Base-by-base conservation (phyloP, 306 rosid genomes). In the Citrullus mucosospermus region DNA sequence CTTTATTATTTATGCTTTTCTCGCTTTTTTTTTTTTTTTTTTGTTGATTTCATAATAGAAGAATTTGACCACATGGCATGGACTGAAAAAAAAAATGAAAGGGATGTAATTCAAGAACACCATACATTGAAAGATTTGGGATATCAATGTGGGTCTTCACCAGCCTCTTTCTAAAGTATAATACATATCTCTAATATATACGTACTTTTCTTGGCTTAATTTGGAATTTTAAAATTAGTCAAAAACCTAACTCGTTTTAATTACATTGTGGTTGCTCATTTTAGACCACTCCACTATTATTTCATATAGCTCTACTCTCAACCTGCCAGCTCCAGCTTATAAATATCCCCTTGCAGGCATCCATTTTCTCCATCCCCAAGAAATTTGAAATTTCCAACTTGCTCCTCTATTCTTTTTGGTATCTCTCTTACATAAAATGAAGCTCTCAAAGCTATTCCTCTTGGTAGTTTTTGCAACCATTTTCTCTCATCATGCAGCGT, bases 231-330 rank as follows among this genome's bases (percentile, higher is more conserved):
- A 38, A 9, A 46, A 17, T 5, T 36, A 59, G 5, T 55, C 50
- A 53, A 51, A 75, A 75, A 20, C 51, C 51, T 55, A 34, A 75
- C 78, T 75, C 65, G 44, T 54, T 75, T 75, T 34, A 41, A 48
- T 48, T 12, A 48, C 54, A 0, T 48, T 53, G 16, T 17, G 16
- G 78, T 56, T 38, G 17, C 65, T 54, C 51, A 51, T 32, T 25
- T 75, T 75, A 34, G 78, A 75, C 78, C 78, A 75, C 10, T 75
- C 78, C 50, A 75, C 78, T 75, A 75, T 53, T 38, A 11, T 75
- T 36, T 48, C 78, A 28, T 28, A 48, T 50, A 25, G 7, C 34
- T 66, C 72, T 39, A 15, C 6, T 39, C 48, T 28, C 5, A 67
- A 10, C 22, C 74, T 5, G 39, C 39, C 9, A 36, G 11, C 78